Evolutionary conservation across 176 grass and related monocot species (phyloP).

Genomic region (Carex scoparia): DNA sequence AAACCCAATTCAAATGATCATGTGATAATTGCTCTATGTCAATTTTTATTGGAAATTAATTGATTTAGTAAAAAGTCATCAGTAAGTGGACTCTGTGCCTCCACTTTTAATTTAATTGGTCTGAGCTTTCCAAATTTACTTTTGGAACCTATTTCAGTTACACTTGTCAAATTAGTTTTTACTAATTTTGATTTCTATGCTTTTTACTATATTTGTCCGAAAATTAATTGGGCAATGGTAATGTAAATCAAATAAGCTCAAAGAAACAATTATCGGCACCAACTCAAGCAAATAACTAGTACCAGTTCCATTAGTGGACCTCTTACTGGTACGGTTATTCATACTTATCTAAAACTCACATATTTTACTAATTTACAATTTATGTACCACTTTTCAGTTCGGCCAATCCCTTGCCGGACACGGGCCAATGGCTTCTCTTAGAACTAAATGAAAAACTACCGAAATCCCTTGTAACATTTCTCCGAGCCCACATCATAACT

Average conservation of each 20-base stretch:
- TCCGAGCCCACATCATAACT: slow-evolving; percentile 67
- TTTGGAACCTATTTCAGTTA: not conserved
- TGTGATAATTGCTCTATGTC: not conserved
- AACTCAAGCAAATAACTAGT: not conserved
- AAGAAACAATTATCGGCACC: not conserved
- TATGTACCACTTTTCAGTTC: slow-evolving; percentile 41
- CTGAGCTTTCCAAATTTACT: not conserved
- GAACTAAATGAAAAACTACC: slow-evolving; percentile 78
- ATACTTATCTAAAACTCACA: not conserved
- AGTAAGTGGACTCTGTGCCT: not conserved
- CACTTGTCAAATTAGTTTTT: not conserved
- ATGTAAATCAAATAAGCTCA: not conserved
- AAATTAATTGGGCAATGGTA: not conserved
- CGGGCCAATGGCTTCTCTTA: slow-evolving; percentile 85
- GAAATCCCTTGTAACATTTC: slow-evolving; percentile 42
- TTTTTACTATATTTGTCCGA: not conserved
- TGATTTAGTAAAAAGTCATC: not conserved
- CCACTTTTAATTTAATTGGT: not conserved
- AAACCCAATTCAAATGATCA: not conserved
- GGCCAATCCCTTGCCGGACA: slow-evolving; percentile 70
- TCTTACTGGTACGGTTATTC: not conserved
- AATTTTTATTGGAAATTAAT: not conserved
- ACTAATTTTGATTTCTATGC: not conserved
- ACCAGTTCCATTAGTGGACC: not conserved
- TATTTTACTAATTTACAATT: not conserved